Percentiles rank a stretch among this genome's conserved stretches.
These are phyloP conservation scores for Kurtzmaniella quercitrusa DNA, from an alignment of 1,139 yeast genomes.

Conservation along the genomic window DNA sequence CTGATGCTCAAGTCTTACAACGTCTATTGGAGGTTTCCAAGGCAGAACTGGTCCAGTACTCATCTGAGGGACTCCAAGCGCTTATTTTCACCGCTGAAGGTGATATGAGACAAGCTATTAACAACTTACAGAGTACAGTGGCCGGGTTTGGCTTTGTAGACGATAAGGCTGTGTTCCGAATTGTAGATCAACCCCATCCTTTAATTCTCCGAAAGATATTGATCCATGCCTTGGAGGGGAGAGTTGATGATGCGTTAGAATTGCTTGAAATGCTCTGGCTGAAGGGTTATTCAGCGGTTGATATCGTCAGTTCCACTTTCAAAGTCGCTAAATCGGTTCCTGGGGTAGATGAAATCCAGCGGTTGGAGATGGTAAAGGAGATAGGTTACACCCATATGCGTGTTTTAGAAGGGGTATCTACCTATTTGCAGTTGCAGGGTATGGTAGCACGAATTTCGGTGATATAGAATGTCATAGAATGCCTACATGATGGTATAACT, in stretches of 20 bases:
- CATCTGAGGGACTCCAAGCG: slow-evolving; percentile 91
- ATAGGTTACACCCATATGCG: slow-evolving; percentile 92
- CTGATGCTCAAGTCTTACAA: slow-evolving; percentile 79
- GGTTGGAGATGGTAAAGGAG: slow-evolving; percentile 75
- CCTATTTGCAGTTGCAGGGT: slow-evolving; percentile 82
- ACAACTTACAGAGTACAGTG: slow-evolving; percentile 87
- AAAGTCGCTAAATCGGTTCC: slow-evolving; percentile 77
- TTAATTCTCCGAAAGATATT: slow-evolving; percentile 76
- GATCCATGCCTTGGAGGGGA: slow-evolving; percentile 20
- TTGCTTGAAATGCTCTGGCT: slow-evolving; percentile 71
- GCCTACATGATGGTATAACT: too few relatives aligned
- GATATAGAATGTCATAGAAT: not conserved
- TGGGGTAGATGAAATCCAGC: slow-evolving; percentile 58
- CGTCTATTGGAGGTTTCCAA: slow-evolving; percentile 71
- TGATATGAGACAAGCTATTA: slow-evolving; percentile 97
- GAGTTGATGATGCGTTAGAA: slow-evolving; percentile 65
- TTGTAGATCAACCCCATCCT: slow-evolving; percentile 97
- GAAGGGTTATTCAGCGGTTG: slow-evolving; percentile 92
- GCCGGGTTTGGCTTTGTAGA: slow-evolving; percentile 91
- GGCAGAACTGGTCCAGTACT: slow-evolving; percentile 67
- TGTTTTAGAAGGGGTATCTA: slow-evolving; percentile 87
- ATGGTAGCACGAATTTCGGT: slow-evolving; percentile 46
- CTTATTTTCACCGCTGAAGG: slow-evolving; percentile 96
- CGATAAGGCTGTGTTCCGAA: slow-evolving; percentile 87
- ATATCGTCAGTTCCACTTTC: slow-evolving; percentile 86